Conservation (phyloP, 495 filamentous ascomycete species). For the Aspergillus kassunensis region DNA sequence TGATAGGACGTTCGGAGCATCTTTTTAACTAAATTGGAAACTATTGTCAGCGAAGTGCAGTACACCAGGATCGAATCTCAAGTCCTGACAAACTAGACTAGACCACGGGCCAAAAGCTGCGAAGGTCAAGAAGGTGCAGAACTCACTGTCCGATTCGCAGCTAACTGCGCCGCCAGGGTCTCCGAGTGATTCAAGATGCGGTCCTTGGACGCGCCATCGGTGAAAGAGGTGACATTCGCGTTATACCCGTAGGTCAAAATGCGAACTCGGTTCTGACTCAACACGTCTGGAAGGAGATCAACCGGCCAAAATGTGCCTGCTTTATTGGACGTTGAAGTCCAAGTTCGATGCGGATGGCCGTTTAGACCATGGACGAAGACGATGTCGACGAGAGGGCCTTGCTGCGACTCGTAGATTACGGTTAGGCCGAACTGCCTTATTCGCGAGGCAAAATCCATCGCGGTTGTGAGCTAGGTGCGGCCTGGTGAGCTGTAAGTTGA, state of each 20-base stretch:
- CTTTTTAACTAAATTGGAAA: conserved; percentile 47
- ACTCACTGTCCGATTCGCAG: conserved; percentile 56
- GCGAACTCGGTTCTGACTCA: conserved; percentile 59
- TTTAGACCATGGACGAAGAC: conserved; percentile 83
- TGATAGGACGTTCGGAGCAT: conserved; percentile 62
- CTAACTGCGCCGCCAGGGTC: conserved; percentile 61
- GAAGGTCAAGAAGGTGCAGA: background rate
- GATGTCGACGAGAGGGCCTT: conserved; percentile 44
- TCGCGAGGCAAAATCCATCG: conserved; percentile 30
- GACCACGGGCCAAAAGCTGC: too few species aligned
- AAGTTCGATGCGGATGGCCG: conserved; percentile 70
- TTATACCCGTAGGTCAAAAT: conserved; percentile 85
- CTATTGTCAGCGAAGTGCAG: background rate
- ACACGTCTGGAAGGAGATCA: conserved; percentile 64
- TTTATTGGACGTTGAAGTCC: conserved; percentile 62
- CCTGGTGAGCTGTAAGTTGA: background rate
- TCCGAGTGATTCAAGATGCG: conserved; percentile 81
- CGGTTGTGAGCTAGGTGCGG: background rate
- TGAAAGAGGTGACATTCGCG: conserved; percentile 66
- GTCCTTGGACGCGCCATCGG: conserved; percentile 60
- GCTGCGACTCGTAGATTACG: conserved; percentile 58
- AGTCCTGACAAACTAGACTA: too few species aligned
- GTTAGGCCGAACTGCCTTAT: conserved; percentile 68
- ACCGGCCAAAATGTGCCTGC: conserved; percentile 68
- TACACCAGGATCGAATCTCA: too few species aligned